Evolutionary conservation across 306 rosid species (phyloP).

Genomic region (Ceratonia siliqua): DNA sequence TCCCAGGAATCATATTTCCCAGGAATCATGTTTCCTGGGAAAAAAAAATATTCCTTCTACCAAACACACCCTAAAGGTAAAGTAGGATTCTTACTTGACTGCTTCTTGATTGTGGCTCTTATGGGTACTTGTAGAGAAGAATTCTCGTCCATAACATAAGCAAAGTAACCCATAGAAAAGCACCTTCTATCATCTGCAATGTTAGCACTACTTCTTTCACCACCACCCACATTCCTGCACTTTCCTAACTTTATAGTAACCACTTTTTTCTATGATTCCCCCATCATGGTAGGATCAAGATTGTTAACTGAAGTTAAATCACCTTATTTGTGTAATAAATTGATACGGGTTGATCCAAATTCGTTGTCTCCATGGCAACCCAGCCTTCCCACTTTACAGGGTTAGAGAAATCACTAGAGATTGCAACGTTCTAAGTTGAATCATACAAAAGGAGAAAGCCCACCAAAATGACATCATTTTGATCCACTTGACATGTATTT

Average conservation of each 20-base stretch:
- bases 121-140: constrained; percentile 73
- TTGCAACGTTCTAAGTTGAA: too few species aligned
- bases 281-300: constrained; percentile 6
- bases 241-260: constrained; percentile 87
- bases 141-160: constrained; percentile 84
- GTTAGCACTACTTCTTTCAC: constrained; percentile 45
- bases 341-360: constrained; percentile 42
- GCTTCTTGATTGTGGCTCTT: constrained; percentile 55
- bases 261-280: constrained; percentile 49
- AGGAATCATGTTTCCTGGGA: too few species aligned
- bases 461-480: too few species aligned
- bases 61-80: too few species aligned
- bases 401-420: too few species aligned
- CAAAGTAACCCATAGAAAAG: constrained; percentile 92
- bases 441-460: too few species aligned
- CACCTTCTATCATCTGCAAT: constrained; percentile 80
- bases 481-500: too few species aligned
- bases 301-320: constrained; percentile 44
- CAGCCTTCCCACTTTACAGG: too few species aligned
- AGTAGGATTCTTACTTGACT: constrained; percentile 50
- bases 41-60: too few species aligned
- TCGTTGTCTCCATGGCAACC: constrained; percentile 46
- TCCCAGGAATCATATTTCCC: too few species aligned
- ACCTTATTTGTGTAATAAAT: constrained; percentile 29
- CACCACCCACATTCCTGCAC: constrained; percentile 67